Base-by-base conservation (phyloP, 2,329 filamentous ascomycete genomes). In the Penicillium verrucosum region DNA sequence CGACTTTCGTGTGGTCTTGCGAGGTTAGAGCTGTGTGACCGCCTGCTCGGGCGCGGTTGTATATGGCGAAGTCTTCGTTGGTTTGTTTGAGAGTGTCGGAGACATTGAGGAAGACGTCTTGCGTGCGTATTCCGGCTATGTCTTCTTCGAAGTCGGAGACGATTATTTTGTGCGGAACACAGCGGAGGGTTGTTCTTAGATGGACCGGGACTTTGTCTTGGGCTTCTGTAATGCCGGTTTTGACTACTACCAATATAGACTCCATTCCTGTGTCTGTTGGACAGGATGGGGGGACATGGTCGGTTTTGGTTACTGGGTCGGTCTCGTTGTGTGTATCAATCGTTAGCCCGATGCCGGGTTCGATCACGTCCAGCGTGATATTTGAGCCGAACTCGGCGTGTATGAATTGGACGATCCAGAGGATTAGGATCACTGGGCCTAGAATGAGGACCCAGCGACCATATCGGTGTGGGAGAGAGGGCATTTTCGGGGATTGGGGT, bases 191-290 rank as follows among this genome's bases (percentile, higher is more conserved):
- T 1, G 81, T 82, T 52, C 75, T 70, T 43, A 84, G 75, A 60
- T 85, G 82, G 0, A 78, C 70, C 0, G 82, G 81, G 0, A 86
- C 74, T 67, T 84, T 83, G 36, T 80, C 76, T 51, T 75, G 70
- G 9, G 82, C 76, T 64, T 85, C 82, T 8, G 81, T 82, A 16
- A 83, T 82, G 53, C 83, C 84, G 0, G 84, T 86, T 59, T 81
- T 81, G 44, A 86, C 70, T 5, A 85, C 71, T 14, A 86, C 77
- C 57, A 85, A 78, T 42, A 85, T 68, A 60, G 85, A 76, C 7
- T 81, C 74, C 32, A 80, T 71, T 14, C 75, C 78, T 7, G 75
- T 70, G 3, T 76, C 64, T 14, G 66, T 56, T 14, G 68, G 72
- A 46, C 73, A 75, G 32, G 60, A 37, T 36, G 47, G 32, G 16